Conservation (phyloP, 768 basidiomycete genomes). For the Holtermannia corniformis region DNA sequence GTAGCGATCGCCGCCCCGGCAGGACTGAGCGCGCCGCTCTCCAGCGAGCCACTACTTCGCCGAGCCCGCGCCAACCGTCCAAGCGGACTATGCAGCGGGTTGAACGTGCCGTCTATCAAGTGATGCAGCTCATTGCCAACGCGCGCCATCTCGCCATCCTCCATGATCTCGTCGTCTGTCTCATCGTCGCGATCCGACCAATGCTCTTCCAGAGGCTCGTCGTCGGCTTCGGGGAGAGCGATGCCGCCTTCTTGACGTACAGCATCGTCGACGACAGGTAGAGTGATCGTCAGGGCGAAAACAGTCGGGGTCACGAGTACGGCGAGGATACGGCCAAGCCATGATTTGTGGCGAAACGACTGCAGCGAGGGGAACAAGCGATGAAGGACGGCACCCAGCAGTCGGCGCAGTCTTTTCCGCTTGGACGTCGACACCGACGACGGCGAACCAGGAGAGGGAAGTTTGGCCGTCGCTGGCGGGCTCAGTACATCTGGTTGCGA, state of each 20-base stretch:
- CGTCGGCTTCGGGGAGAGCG: conserved; percentile 49
- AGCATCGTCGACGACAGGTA: conserved; percentile 75
- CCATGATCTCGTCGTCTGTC: conserved; percentile 6
- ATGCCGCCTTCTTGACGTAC: conserved; percentile 43
- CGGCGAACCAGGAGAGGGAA: conserved; percentile 13
- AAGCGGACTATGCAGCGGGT: conserved; percentile 22
- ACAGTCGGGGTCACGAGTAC: conserved; percentile 81
- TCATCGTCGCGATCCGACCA: conserved; percentile 11
- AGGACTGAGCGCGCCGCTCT: conserved; percentile 4
- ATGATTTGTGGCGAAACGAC: conserved; percentile 59
- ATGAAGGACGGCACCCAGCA: conserved; percentile 44
- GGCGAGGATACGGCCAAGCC: conserved; percentile 61
- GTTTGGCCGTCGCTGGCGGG: conserved; percentile 18
- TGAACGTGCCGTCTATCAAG: conserved; percentile 29
- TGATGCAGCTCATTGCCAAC: conserved; percentile 36
- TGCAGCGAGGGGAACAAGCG: conserved; percentile 79
- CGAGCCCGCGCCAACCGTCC: conserved; percentile 11
- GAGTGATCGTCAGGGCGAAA: conserved; percentile 69
- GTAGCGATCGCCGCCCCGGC: conserved; percentile 18
- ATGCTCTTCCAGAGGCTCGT: conserved; percentile 59
- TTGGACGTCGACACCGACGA: background rate
- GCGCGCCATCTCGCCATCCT: conserved; percentile 16
- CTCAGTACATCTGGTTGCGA: conserved; percentile 48
- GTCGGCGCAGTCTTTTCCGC: conserved; percentile 8
- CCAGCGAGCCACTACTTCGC: conserved; percentile 4